Base-by-base conservation (phyloP, 1,284 basidiomycete species). In the Veloboletus limbatus region DNA sequence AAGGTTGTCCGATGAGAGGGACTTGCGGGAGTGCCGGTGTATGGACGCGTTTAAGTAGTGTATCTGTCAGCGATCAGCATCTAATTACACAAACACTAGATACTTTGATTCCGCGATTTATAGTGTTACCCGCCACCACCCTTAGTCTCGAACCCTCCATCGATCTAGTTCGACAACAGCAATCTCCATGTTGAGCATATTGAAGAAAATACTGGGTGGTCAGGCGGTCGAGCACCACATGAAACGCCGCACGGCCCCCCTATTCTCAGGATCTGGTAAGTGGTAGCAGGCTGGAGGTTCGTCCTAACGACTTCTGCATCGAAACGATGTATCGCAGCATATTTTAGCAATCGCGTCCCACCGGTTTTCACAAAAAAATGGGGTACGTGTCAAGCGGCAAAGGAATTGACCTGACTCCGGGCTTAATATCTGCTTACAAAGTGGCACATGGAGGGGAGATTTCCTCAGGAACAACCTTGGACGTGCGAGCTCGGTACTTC, bases 221-320 rank as follows among this genome's bases (percentile, higher is more conserved):
- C 30, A 18, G 26, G 18, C 28, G 13, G 24, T 36, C 32, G 24
- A 32, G 9, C 14, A 10, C 13, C 30, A 32, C 22, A 17, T 6
- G n/a, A 25, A 48, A 14, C 18, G 4, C 24, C 17, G 18, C 16
- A 24, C 51, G 2, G 3, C 20, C 0, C 26, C 14, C 2, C 42
- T 65, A 28, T 65, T 62, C 45, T 50, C 50, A 11, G 63, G 55
- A 53, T 65, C 48, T 21, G 60, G 63, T 62, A 27, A 45, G 34
- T 21, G 26, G 26, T 14, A 8, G 26, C 11, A 11, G 25, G 7
- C 8, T 26, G 25, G 11, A 26, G 25, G n/a, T n/a, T n/a, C n/a
- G n/a, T n/a, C n/a, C n/a, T n/a, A n/a, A n/a, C n/a, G n/a, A n/a
- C n/a, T n/a, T n/a, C n/a, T n/a, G n/a, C n/a, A n/a, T n/a, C n/a